phyloP scores from a whole-genome alignment of 2,329 filamentous ascomycete genomes.

The Hymenoscyphus albidus region DNA sequence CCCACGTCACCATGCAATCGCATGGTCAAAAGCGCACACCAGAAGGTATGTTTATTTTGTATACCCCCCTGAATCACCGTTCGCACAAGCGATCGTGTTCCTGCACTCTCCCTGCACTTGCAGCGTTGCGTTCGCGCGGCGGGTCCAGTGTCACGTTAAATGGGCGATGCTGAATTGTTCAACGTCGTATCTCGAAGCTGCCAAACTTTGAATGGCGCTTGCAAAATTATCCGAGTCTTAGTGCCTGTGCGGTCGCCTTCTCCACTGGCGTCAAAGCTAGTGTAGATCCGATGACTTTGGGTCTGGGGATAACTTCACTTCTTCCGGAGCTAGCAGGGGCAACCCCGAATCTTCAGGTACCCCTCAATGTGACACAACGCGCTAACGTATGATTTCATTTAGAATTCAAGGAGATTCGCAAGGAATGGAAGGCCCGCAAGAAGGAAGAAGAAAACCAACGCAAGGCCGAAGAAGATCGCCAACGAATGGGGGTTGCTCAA shows the following conservation, averaged over 20 bases:
- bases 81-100: conserved; percentile 7
- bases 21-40: conserved; percentile 93
- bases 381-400: conserved; percentile 17
- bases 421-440: conserved; percentile 98
- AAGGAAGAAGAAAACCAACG: conserved; percentile 94
- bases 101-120: background rate
- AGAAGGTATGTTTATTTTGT: conserved; percentile 69
- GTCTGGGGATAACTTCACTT: conserved; percentile 40
- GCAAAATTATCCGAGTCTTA: conserved; percentile 16
- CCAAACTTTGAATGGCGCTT: conserved; percentile 17
- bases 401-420: conserved; percentile 99
- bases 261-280: conserved; percentile 46
- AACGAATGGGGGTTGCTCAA: conserved; percentile 54
- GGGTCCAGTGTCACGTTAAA: background rate
- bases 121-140: background rate
- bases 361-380: conserved; percentile 5
- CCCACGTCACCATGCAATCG: conserved; percentile 98
- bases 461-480: conserved; percentile 84
- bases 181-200: conserved; percentile 11
- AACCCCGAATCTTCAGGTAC: conserved; percentile 25
- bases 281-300: conserved; percentile 38
- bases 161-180: conserved; percentile 4
- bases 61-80: background rate
- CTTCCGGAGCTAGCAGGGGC: conserved; percentile 42
- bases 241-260: conserved; percentile 26